Percentiles rank a stretch among this genome's conserved stretches.
Conservation (phyloP, 140 eudicot genomes). For the Bidens hawaiensis region DNA sequence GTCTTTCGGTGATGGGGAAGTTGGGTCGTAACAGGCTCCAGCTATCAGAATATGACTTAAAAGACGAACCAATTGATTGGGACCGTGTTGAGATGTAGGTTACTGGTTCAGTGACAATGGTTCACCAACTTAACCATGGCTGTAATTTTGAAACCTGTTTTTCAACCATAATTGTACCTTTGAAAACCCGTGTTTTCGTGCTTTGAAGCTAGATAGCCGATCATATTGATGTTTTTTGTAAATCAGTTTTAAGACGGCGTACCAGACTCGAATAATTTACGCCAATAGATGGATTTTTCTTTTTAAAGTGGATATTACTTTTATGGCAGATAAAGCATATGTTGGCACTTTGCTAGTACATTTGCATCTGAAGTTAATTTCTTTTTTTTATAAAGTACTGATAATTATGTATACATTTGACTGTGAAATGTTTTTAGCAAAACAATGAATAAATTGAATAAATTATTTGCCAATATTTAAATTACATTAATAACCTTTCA, state of each 20-base stretch:
- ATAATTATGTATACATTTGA: too few relatives aligned
- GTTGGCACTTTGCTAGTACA: not conserved
- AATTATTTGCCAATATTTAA: too few relatives aligned
- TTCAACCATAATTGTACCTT: constrained; percentile 3
- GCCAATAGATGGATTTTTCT: constrained; percentile 11
- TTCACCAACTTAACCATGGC: constrained; percentile 1
- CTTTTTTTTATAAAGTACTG: too few relatives aligned
- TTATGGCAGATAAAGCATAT: too few relatives aligned
- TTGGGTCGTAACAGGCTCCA: constrained; percentile 53
- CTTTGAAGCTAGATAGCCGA: constrained; percentile 12
- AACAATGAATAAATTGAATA: too few relatives aligned
- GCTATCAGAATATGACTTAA: constrained; percentile 33
- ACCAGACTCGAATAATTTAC: constrained; percentile 13
- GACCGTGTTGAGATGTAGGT: constrained; percentile 50
- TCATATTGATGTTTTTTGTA: constrained; percentile 6
- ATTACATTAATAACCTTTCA: too few relatives aligned
- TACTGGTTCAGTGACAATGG: not conserved
- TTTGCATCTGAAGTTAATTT: not conserved
- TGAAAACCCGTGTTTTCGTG: not conserved
- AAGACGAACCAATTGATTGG: constrained; percentile 50
- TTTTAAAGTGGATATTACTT: not conserved
- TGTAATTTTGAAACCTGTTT: constrained; percentile 14
- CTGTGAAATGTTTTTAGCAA: too few relatives aligned
- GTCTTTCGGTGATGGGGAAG: constrained; percentile 66
- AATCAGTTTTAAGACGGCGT: constrained; percentile 7